Conservation (phyloP, 2,329 filamentous ascomycete genomes). For the Fusarium sp. region DNA sequence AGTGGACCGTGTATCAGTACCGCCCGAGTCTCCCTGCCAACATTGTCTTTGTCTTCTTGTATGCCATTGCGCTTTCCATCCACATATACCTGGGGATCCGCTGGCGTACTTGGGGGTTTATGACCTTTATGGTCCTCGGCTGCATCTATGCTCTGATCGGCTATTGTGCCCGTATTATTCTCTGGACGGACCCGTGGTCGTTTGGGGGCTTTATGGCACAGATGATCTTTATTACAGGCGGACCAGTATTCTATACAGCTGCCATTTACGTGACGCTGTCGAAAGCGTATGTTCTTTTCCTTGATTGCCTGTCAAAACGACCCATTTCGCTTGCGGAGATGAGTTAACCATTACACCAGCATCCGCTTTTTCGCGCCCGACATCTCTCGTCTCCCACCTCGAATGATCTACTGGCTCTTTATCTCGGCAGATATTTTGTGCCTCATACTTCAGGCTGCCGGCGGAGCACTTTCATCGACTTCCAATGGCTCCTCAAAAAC, state of each 20-base stretch:
- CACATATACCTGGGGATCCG: constrained; percentile 57
- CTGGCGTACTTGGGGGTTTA: constrained; percentile 59
- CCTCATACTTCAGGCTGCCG: constrained; percentile 66
- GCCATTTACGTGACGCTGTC: constrained; percentile 49
- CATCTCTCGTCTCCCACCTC: constrained; percentile 53
- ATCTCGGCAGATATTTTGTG: constrained; percentile 67
- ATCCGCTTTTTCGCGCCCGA: too few relatives aligned
- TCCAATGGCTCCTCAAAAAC: constrained; percentile 55
- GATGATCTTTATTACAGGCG: constrained; percentile 65
- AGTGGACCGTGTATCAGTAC: constrained; percentile 61
- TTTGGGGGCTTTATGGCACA: constrained; percentile 73
- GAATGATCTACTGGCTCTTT: constrained; percentile 56
- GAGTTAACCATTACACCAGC: too few relatives aligned
- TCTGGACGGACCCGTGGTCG: constrained; percentile 68
- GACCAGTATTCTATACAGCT: constrained; percentile 56
- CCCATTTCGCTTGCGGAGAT: too few relatives aligned
- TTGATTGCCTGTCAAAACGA: too few relatives aligned
- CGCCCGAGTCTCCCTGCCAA: constrained; percentile 59
- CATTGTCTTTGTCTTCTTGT: constrained; percentile 57
- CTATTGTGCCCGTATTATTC: constrained; percentile 69
- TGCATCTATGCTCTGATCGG: constrained; percentile 70
- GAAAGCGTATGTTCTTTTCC: constrained; percentile 7
- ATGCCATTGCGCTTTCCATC: constrained; percentile 59
- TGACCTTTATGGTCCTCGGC: constrained; percentile 65
- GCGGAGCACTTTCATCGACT: constrained; percentile 61